Evolutionary conservation across 768 basidiomycete species (phyloP).

Genomic region (Clitopilus hobsonii): DNA sequence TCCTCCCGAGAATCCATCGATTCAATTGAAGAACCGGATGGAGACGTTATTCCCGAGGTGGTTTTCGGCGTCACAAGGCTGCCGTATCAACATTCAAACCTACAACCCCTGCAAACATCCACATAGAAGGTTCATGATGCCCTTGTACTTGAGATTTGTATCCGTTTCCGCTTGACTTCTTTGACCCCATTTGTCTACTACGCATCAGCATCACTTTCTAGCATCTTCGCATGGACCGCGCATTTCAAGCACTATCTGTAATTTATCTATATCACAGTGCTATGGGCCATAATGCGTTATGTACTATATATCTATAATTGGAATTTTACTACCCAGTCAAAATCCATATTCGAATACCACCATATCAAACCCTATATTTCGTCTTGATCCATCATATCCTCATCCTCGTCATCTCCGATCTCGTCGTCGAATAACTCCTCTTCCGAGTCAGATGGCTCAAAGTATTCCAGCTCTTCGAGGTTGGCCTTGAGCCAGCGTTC

Average conservation of each 20-base stretch:
- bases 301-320: neutral
- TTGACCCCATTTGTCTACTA: neutral
- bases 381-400: slow-evolving; percentile 20
- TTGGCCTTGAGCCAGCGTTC: slow-evolving; percentile 48
- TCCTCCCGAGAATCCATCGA: slow-evolving; percentile 14
- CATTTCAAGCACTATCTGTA: neutral
- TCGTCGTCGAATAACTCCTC: slow-evolving; percentile 29
- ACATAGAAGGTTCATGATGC: neutral
- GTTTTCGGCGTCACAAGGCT: slow-evolving; percentile 41
- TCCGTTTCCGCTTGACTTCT: neutral
- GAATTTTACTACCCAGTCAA: too few species aligned
- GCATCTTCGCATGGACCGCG: too few species aligned
- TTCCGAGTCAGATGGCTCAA: slow-evolving; percentile 52
- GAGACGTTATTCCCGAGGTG: slow-evolving; percentile 41
- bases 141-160: neutral
- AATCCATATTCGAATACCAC: too few species aligned
- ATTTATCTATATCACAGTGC: neutral
- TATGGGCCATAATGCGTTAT: neutral
- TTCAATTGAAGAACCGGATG: slow-evolving; percentile 17
- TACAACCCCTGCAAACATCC: neutral
- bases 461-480: slow-evolving; percentile 48
- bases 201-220: neutral
- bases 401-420: slow-evolving; percentile 25
- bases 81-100: slow-evolving; percentile 18
- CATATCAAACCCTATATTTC: too few species aligned